Percentiles rank a stretch among this genome's conserved stretches.
Evolutionary conservation across 257 asterid species (phyloP).

Genomic region (Ajuga chamaepitys): DNA sequence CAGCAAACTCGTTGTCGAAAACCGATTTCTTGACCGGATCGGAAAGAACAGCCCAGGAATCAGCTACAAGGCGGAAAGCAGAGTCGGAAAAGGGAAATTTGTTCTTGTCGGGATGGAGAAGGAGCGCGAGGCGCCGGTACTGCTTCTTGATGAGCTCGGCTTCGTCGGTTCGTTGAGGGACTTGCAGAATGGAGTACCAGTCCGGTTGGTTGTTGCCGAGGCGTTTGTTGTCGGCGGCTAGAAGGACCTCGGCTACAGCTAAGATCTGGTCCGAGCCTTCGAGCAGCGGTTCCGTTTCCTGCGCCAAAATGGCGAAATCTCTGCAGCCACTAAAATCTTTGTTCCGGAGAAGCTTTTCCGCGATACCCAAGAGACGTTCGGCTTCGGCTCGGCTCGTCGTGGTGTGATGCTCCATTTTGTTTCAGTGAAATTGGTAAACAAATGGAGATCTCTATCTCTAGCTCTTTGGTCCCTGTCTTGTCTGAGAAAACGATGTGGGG

Average conservation of each 20-base stretch:
- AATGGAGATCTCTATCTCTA: conserved; percentile 10
- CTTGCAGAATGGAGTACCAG: conserved; percentile 72
- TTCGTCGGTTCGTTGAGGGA: conserved; percentile 54
- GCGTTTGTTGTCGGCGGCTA: conserved; percentile 45
- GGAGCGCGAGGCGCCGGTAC: conserved; percentile 87
- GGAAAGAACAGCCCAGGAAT: conserved; percentile 76
- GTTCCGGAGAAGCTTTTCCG: conserved; percentile 71
- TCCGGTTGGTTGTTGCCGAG: conserved; percentile 57
- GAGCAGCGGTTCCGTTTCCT: conserved; percentile 81
- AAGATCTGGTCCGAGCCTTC: conserved; percentile 95
- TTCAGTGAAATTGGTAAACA: not conserved
- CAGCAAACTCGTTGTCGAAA: conserved; percentile 43
- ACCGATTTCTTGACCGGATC: conserved; percentile 51
- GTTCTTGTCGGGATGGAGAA: conserved; percentile 93
- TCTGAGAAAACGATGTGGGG: conserved; percentile 17
- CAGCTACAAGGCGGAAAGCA: conserved; percentile 87
- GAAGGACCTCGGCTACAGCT: conserved; percentile 71
- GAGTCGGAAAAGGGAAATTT: conserved; percentile 68
- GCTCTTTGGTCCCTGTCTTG: conserved; percentile 6
- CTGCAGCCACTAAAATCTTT: conserved; percentile 54
- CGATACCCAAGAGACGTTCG: conserved; percentile 75
- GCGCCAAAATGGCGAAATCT: conserved; percentile 76
- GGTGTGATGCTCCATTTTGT: conserved; percentile 64
- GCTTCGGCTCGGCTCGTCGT: conserved; percentile 92
- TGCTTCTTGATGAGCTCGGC: conserved; percentile 60